Evolutionary conservation across 305 asterid genomes (phyloP), one percentile per base, ranked within the genome.

Genomic region (Coffea humblotiana): DNA sequence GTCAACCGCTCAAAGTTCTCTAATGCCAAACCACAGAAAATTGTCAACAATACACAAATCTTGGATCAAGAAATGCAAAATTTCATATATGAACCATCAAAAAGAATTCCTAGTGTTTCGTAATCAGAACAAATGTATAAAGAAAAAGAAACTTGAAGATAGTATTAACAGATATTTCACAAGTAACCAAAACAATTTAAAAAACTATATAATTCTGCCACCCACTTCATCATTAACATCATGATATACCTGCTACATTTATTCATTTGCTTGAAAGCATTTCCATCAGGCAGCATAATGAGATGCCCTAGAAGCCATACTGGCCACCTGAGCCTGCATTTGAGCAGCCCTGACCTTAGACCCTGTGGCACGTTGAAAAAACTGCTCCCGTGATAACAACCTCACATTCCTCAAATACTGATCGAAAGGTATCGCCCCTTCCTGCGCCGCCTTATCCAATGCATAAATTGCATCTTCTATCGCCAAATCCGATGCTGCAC

Each of bases 241-340:
- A n/a, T 60, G 40, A 25, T 27, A 45, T 63, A 76, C 61, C 79
- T 63, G 60, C 45, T 25, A 79, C 37, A 58, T 61, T 19, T 9
- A 72, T 61, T 19, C 15, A 72, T 61, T 29, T 4, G 65, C 54
- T 32, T 43, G 35, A 18, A 74, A 74, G 35, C 14, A 80, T 69
- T 54, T 47, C 83, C 85, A 88, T 87, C 86, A 88, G 78, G 82
- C 85, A 4, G 90, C 87, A 78, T 92, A 90, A 52, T 91, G 97
- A 2, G 92, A 79, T 15, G 87, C 83, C 87, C 93, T 91, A 3
- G 97, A 84, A 84, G 99, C 97, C 98, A 92, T 96, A 79, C 86
- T 88, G 60, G 97, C 90, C 82, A 94, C 95, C 88, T 92, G 96
- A 75, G 97, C 94, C 82, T 94, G 98, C 99, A 96, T 90, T 87